phyloP scores from a whole-genome alignment of 495 filamentous ascomycete genomes.

The Hypoxylon perforatum region DNA sequence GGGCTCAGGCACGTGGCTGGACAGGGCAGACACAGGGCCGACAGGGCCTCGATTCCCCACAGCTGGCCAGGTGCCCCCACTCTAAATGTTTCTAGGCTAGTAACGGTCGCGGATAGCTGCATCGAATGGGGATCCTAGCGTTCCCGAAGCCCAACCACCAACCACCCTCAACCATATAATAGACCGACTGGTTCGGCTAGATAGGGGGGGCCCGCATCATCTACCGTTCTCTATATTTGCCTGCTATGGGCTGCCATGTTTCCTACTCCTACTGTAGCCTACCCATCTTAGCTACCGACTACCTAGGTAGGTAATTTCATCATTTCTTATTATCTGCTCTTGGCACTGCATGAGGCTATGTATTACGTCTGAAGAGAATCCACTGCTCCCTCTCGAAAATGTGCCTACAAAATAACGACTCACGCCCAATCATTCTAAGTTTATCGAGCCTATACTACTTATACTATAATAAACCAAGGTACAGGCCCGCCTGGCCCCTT shows the following conservation, averaged over 20 bases:
- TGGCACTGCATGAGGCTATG: background rate
- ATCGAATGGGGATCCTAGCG: slow-evolving; percentile 17
- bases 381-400: too few species aligned
- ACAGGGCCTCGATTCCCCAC: slow-evolving; percentile 14
- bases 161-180: slow-evolving; percentile 18
- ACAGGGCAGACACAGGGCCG: too few species aligned
- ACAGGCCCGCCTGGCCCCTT: too few species aligned
- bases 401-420: too few species aligned
- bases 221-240: background rate
- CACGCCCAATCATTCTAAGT: too few species aligned
- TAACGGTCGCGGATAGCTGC: slow-evolving; percentile 32
- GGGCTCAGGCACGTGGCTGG: slow-evolving; percentile 31
- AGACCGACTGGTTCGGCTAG: slow-evolving; percentile 31
- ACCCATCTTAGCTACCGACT: background rate
- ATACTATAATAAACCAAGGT: too few species aligned
- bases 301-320: background rate
- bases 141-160: slow-evolving; percentile 29
- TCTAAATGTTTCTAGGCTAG: slow-evolving; percentile 8
- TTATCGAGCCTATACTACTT: too few species aligned
- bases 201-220: slow-evolving; percentile 4
- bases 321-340: background rate
- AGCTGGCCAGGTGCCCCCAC: slow-evolving; percentile 7
- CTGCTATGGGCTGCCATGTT: background rate
- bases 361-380: too few species aligned
- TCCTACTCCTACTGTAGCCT: background rate